Base-by-base conservation (phyloP, 768 basidiomycete genomes). In the Daedaleopsis sinensis region DNA sequence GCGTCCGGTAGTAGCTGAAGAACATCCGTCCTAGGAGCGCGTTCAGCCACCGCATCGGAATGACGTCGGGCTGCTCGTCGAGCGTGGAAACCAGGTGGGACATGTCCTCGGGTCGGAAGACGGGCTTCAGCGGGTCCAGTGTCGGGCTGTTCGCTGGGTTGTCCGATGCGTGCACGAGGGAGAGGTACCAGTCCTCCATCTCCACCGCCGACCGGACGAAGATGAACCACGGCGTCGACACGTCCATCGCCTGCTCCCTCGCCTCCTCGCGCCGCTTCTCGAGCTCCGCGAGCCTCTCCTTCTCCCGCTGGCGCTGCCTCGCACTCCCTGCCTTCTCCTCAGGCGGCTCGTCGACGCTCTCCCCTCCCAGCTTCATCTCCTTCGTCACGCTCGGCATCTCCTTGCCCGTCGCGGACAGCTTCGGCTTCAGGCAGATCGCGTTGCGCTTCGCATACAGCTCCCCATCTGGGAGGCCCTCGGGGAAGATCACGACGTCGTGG, bases 21-120 rank as follows among this genome's bases (percentile, higher is more conserved):
- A 98, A 98, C 13, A 98, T 70, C 19, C 97, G 89, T 3, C 96
- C 97, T 62, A 98, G 76, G 57, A 98, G 78, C 0, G 94, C 97
- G 70, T 99, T 99, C 51, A 98, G 78, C 97, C 97, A 99, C 5
- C 96, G 89, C 85, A 95, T 94, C 2, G 95, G 96, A 60, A 98
- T 95, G 63, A 95, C 90, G 72, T 99, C 96, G 2, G 97, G 92
- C 71, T 94, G 93, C 66, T 90, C 86, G 76, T 98, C 97, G 62
- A 99, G 80, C 7, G 89, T 92, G 16, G 87, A 78, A 59, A 98
- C 88, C 43, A 98, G 83, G 64, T 83, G 78, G 57, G 84, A 80
- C 94, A 98, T 96, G 72, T 97, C 93, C 11, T 79, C 75, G 6
- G 88, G 78, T 55, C 81, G 77, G 78, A 94, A 98, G 18, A 96